Conservation (phyloP, 306 rosid genomes). For the Rosa lucieae region DNA sequence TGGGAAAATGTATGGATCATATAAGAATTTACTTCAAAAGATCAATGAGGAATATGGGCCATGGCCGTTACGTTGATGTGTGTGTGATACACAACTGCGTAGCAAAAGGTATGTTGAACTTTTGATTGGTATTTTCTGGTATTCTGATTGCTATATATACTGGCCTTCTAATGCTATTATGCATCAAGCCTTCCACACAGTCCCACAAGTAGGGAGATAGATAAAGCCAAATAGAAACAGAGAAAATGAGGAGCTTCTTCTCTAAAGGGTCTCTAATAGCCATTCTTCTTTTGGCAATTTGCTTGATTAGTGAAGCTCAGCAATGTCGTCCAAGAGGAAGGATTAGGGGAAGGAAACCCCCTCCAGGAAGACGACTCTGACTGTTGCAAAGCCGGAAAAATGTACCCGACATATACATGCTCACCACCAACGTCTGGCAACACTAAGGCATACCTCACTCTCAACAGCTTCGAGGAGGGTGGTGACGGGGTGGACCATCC, state of each 20-base stretch:
- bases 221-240: too few relatives aligned
- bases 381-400: constrained; percentile 30
- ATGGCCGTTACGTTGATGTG: not conserved
- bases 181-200: too few relatives aligned
- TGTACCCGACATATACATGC: constrained; percentile 36
- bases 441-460: constrained; percentile 41
- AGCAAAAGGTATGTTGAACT: not conserved
- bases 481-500: constrained; percentile 49
- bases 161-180: not conserved
- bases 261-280: not conserved
- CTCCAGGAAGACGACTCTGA: not conserved
- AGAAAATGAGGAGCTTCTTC: constrained; percentile 7
- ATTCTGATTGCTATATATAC: not conserved
- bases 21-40: too few relatives aligned
- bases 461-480: constrained; percentile 40
- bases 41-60: too few relatives aligned
- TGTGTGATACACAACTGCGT: not conserved
- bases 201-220: too few relatives aligned
- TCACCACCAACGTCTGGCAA: constrained; percentile 26
- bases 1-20: too few relatives aligned
- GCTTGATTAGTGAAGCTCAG: not conserved
- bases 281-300: not conserved
- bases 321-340: too few relatives aligned
- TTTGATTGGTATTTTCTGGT: too few relatives aligned
- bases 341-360: too few relatives aligned